Percentiles rank a stretch among this genome's conserved stretches.
Evolutionary conservation across 2,329 filamentous ascomycete genomes (phyloP).

Genomic region (Botryotinia narcissicola): DNA sequence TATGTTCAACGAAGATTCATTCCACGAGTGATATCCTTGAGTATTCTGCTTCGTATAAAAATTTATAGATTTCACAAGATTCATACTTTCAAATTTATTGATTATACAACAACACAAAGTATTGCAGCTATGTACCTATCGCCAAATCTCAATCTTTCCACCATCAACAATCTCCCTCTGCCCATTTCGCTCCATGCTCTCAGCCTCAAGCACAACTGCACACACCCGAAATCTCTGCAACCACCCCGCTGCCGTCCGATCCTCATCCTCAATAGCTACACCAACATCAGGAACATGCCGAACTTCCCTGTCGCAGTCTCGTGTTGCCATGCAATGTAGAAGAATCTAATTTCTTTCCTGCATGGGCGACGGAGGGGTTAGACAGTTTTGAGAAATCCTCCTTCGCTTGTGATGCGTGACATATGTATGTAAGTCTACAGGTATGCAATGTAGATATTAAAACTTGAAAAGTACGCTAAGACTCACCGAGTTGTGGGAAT

Average conservation of each 20-base stretch:
- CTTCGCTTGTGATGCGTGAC: neutral
- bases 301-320: conserved; percentile 7
- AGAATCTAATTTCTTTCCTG: conserved; percentile 8
- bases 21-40: neutral
- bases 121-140: neutral
- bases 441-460: neutral
- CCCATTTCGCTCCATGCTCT: neutral
- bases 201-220: conserved; percentile 14
- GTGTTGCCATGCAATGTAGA: neutral
- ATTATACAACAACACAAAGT: neutral
- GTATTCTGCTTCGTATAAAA: neutral
- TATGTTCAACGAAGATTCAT: neutral
- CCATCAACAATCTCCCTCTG: neutral
- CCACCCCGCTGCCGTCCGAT: conserved; percentile 15
- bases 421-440: neutral
- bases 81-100: neutral
- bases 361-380: neutral
- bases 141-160: too few relatives aligned
- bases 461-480: neutral
- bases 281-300: conserved; percentile 18
- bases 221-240: conserved; percentile 7
- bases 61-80: neutral
- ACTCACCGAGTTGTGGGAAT: conserved; percentile 6
- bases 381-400: neutral
- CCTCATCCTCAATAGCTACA: conserved; percentile 4